Conservation (phyloP, 179 eudicot genomes). For the Vitellaria paradoxa region DNA sequence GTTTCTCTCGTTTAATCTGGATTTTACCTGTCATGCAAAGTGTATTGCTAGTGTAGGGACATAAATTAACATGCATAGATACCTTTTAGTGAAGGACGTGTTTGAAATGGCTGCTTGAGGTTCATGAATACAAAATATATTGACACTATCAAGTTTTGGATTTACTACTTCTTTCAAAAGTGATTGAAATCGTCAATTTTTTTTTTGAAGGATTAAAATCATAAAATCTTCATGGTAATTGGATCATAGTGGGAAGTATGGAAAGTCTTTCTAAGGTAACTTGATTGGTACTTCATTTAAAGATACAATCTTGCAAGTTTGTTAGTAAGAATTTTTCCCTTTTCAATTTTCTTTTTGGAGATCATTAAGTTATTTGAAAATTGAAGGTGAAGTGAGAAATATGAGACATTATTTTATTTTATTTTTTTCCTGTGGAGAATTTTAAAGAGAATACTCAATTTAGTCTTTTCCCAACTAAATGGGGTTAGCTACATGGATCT, state of each 20-base stretch:
- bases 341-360: neutral
- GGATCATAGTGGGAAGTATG: neutral
- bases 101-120: neutral
- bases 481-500: too few species aligned
- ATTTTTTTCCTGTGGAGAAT: too few species aligned
- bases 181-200: too few species aligned
- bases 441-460: too few species aligned
- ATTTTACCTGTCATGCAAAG: neutral
- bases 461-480: too few species aligned
- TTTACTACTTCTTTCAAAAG: too few species aligned
- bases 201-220: neutral
- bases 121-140: neutral
- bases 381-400: too few species aligned
- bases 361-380: neutral
- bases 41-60: neutral
- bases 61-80: neutral
- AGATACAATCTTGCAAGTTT: neutral
- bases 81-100: neutral
- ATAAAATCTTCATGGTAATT: neutral
- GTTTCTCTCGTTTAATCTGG: slow-evolving; percentile 13
- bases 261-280: neutral
- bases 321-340: neutral
- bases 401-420: too few species aligned
- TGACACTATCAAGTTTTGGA: too few species aligned
- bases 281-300: neutral